These are phyloP conservation scores for Mycena sp. DNA, from an alignment of 1,284 basidiomycete species.

Conservation along the genomic window DNA sequence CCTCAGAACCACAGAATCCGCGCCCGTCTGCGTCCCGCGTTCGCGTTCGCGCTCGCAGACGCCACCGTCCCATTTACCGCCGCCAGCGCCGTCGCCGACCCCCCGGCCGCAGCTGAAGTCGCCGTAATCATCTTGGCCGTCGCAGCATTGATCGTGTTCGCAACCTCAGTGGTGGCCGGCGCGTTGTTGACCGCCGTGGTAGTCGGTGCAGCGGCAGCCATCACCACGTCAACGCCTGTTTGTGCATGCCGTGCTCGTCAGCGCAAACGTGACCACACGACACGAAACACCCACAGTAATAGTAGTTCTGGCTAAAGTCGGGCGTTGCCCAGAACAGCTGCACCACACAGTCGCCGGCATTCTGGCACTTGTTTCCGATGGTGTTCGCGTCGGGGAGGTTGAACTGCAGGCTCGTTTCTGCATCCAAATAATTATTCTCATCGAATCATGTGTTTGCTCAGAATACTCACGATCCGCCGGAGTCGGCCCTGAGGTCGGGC, in stretches of 20 bases:
- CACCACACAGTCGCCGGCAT: conserved; percentile 25
- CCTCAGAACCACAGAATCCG: conserved; percentile 21
- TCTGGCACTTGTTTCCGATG: conserved; percentile 29
- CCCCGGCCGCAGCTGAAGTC: not conserved
- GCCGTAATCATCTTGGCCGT: conserved; percentile 18
- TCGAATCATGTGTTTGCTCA: not conserved
- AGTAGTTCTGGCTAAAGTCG: conserved; percentile 27
- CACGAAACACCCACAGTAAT: conserved; percentile 17
- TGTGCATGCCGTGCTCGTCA: not conserved
- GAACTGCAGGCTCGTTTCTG: conserved; percentile 23
- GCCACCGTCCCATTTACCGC: conserved; percentile 2
- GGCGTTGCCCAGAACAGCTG: conserved; percentile 29
- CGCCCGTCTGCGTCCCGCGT: conserved; percentile 15
- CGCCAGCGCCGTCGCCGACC: conserved; percentile 1
- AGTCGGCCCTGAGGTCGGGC: conserved; percentile 23
- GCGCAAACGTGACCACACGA: not conserved
- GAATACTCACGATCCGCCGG: conserved; percentile 21
- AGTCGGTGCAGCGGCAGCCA: conserved; percentile 18
- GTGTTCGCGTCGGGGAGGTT: conserved; percentile 18
- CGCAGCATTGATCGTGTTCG: not conserved
- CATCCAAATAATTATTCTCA: not conserved
- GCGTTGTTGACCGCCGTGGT: not conserved
- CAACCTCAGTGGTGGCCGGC: not conserved
- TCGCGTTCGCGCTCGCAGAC: conserved; percentile 4
- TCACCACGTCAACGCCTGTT: conserved; percentile 26